Evolutionary conservation across 257 asterid genomes (phyloP).

Genomic region (Solanum ossicruentum): DNA sequence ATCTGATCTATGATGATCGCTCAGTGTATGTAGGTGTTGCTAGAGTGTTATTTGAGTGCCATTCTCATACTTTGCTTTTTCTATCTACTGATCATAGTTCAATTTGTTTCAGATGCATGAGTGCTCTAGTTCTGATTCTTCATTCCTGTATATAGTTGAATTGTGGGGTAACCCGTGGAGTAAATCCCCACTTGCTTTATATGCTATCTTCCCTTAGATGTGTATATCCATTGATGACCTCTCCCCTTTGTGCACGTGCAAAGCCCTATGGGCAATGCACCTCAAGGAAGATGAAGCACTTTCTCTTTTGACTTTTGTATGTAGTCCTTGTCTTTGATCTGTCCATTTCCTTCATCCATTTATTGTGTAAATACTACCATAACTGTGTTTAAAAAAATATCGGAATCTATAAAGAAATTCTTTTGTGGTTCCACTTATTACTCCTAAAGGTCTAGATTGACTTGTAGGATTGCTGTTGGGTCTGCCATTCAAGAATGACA

Average conservation of each 20-base stretch:
- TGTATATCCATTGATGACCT: not conserved
- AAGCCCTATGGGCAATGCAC: not conserved
- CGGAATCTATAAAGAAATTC: not conserved
- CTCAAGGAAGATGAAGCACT: not conserved
- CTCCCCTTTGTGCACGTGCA: not conserved
- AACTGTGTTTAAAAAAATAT: not conserved
- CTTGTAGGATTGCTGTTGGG: not conserved
- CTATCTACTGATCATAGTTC: not conserved
- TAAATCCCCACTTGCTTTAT: not conserved
- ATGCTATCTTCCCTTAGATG: not conserved
- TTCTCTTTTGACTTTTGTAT: not conserved
- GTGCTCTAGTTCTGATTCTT: not conserved
- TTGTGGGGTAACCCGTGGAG: not conserved
- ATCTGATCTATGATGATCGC: not conserved
- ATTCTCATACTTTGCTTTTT: not conserved
- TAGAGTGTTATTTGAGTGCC: not conserved
- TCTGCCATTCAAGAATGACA: not conserved
- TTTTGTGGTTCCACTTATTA: not conserved
- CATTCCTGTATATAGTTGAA: not conserved
- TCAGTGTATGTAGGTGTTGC: not conserved
- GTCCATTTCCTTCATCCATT: not conserved
- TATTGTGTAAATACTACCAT: not conserved
- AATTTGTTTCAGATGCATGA: not conserved
- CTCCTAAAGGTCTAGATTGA: not conserved
- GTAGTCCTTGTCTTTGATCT: not conserved